Base-by-base conservation (phyloP, 2,329 filamentous ascomycete genomes). In the Davidsoniella eucalypti region DNA sequence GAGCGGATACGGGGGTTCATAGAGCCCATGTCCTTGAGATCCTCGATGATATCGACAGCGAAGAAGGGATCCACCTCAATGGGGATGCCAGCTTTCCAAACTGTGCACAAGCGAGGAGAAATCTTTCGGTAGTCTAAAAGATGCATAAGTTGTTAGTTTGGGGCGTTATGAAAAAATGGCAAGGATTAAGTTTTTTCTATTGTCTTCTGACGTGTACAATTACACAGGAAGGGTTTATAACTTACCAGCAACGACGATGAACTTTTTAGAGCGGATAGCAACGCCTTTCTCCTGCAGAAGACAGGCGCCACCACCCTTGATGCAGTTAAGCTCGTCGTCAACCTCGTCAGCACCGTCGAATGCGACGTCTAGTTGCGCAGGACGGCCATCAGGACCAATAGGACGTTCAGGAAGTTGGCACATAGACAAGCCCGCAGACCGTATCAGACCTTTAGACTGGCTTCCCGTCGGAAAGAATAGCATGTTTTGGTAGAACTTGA, bases 291-390 rank as follows among this genome's bases (percentile, higher is more conserved):
- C 92, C 65, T 96, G 92, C 69, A 94, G 94, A 51, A 96, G 68
- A 66, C 92, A 98, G n/a, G 87, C 92, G 52, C 92, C 92, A 46
- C 92, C 92, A 50, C 92, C 92, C 70, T 96, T 96, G 69, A 98
- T 96, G 61, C 90, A 87, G 66, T 96, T 98, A 54, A 98, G 68
- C 48, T 93, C 84, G 44, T 86, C 80, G 62, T 98, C 92, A 29
- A 98, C 87, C 69, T 98, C 92, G 63, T 98, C 92, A 3, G 92
- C 92, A 49, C 92, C 92, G 61, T 98, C 92, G 62, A 98, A 98
- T 46, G 84, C 85, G 16, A 96, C 83, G 60, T 96, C 90, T 25
- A 98, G 73, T 43, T 67, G 64, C n/a, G 69, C 64, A 33, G 67
- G 66, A 52, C 58, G 58, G 56, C 65, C 67, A 55, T 64, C 64